phyloP scores from a whole-genome alignment of 1,139 yeast genomes.

The Geotrichum cucujoidarum region DNA sequence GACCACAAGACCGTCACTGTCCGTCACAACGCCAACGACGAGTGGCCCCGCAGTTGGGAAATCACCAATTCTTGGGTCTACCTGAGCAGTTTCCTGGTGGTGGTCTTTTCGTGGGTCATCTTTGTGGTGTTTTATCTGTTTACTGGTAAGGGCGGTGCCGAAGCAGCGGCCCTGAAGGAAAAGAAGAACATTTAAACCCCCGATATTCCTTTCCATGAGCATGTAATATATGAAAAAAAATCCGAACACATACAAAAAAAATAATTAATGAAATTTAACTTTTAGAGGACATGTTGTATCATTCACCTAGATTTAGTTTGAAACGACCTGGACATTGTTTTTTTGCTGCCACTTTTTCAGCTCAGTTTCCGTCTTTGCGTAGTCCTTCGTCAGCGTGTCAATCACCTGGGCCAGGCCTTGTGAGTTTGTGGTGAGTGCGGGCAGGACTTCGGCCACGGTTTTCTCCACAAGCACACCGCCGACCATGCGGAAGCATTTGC shows the following conservation, averaged over 20 bases:
- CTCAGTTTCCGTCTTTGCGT: constrained; percentile 36
- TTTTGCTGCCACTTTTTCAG: constrained; percentile 40
- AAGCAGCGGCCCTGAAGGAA: constrained; percentile 18
- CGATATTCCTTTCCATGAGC: constrained; percentile 6
- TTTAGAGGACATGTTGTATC: too few species aligned
- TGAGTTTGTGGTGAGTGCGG: constrained; percentile 59
- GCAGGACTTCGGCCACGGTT: constrained; percentile 68
- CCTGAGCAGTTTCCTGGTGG: constrained; percentile 63
- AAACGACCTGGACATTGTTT: constrained; percentile 42
- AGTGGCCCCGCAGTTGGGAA: constrained; percentile 89
- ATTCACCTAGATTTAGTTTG: constrained; percentile 17
- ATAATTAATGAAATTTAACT: too few species aligned
- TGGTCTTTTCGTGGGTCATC: constrained; percentile 67
- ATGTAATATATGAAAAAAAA: background rate
- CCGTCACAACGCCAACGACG: constrained; percentile 93
- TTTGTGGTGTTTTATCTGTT: constrained; percentile 66
- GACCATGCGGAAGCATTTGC: constrained; percentile 89
- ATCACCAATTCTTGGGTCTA: constrained; percentile 93
- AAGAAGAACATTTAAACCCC: constrained; percentile 9
- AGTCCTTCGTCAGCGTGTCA: constrained; percentile 35
- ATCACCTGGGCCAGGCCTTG: constrained; percentile 39
- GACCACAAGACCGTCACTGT: constrained; percentile 73
- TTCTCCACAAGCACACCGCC: constrained; percentile 90
- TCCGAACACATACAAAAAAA: background rate
- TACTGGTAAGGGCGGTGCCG: constrained; percentile 24